These are phyloP conservation scores for Cystobasidiopsis lactophilus DNA, from an alignment of 768 basidiomycete genomes.

Conservation along the genomic window DNA sequence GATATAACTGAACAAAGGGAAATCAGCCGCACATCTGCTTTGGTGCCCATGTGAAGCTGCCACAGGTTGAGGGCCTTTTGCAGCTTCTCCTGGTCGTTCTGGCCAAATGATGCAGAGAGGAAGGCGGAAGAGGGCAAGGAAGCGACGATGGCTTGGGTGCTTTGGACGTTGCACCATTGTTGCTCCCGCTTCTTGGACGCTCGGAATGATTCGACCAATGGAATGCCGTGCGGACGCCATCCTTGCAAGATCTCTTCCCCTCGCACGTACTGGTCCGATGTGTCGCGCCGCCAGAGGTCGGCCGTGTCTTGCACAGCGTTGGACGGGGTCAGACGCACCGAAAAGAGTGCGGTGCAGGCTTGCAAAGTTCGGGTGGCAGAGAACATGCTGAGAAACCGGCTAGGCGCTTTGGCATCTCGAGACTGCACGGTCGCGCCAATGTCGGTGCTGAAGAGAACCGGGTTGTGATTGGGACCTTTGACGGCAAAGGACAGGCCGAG, in stretches of 20 bases:
- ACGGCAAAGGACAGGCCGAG: constrained; percentile 56
- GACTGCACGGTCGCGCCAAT: constrained; percentile 59
- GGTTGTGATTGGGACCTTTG: constrained; percentile 61
- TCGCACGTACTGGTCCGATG: constrained; percentile 68
- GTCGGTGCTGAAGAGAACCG: constrained; percentile 74
- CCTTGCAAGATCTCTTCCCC: constrained; percentile 63
- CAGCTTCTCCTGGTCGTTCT: constrained; percentile 24
- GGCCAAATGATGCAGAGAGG: constrained; percentile 4
- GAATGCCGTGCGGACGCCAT: constrained; percentile 76
- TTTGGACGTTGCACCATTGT: constrained; percentile 71
- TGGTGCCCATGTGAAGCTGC: no score
- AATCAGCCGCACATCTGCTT: constrained; percentile 51
- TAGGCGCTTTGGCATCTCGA: constrained; percentile 66
- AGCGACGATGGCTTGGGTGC: constrained; percentile 53
- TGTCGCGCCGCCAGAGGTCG: constrained; percentile 87
- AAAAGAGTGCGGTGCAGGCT: constrained; percentile 66
- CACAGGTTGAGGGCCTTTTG: constrained; percentile 50
- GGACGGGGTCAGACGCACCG: constrained; percentile 55
- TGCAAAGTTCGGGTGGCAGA: constrained; percentile 52
- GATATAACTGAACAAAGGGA: not conserved
- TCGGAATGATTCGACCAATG: constrained; percentile 66
- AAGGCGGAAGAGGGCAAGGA: constrained; percentile 10
- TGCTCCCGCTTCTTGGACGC: constrained; percentile 48
- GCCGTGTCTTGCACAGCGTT: constrained; percentile 52
- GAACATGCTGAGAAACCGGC: constrained; percentile 51